Conservation (phyloP, 768 basidiomycete species). For the Lepiota venenata region DNA sequence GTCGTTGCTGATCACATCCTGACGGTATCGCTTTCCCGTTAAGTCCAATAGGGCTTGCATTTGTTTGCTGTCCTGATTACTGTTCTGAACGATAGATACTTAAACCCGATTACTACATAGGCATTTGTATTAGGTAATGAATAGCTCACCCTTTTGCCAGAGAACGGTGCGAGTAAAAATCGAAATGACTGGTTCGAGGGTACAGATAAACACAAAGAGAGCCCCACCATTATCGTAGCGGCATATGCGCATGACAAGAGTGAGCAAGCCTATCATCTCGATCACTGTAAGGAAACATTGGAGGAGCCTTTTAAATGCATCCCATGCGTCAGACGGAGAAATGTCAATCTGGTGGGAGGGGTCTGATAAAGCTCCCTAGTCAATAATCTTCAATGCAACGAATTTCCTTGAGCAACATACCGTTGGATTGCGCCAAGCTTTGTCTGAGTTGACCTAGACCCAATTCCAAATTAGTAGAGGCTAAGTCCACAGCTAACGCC, state of each 20-base stretch:
- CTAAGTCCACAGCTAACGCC: background rate
- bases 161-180: background rate
- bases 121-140: background rate
- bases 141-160: slow-evolving; percentile 10
- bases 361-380: background rate
- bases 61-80: slow-evolving; percentile 25
- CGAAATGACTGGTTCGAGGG: background rate
- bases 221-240: slow-evolving; percentile 4
- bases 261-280: slow-evolving; percentile 4
- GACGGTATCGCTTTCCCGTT: slow-evolving; percentile 22
- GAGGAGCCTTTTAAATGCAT: background rate
- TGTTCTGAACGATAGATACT: slow-evolving; percentile 5
- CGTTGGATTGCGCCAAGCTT: slow-evolving; percentile 2
- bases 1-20: slow-evolving; percentile 36
- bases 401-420: background rate
- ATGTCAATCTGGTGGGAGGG: background rate
- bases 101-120: background rate
- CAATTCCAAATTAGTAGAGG: background rate
- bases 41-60: slow-evolving; percentile 29
- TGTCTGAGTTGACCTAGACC: background rate
- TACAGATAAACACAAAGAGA: slow-evolving; percentile 1
- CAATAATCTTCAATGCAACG: background rate
- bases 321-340: slow-evolving; percentile 1
- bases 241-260: slow-evolving; percentile 1
- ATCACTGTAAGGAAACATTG: background rate